These are phyloP conservation scores for Populus hybrid DNA, from an alignment of 441 rosid species.

Conservation along the genomic window DNA sequence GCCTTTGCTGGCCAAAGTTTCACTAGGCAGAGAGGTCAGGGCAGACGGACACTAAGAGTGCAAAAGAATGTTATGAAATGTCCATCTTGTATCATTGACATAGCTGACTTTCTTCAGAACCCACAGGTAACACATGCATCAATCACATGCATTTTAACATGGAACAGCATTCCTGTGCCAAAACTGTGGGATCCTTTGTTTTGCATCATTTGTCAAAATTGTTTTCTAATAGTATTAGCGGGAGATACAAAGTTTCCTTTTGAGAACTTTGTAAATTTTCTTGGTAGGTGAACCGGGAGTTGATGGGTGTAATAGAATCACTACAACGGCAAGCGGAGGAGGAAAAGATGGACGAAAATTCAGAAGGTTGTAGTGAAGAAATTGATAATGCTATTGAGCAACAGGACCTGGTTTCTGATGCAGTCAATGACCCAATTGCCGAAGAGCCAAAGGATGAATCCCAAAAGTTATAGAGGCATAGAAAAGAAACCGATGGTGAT, in stretches of 20 bases:
- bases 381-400: conserved; percentile 9
- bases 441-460: neutral
- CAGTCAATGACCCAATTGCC: neutral
- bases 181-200: neutral
- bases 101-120: conserved; percentile 58
- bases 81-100: conserved; percentile 58
- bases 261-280: neutral
- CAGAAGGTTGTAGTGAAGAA: conserved; percentile 16
- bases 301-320: conserved; percentile 52
- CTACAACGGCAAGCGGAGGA: conserved; percentile 29
- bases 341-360: conserved; percentile 6
- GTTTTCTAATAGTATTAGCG: neutral
- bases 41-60: conserved; percentile 51
- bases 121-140: conserved; percentile 40
- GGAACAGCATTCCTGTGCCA: neutral
- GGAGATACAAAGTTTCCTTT: neutral
- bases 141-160: neutral
- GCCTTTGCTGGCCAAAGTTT: conserved; percentile 46
- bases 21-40: conserved; percentile 40
- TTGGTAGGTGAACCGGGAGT: conserved; percentile 62
- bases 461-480: neutral
- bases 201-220: neutral
- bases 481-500: neutral
- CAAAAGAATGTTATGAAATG: conserved; percentile 64
- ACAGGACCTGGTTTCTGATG: conserved; percentile 5